Base-by-base conservation (phyloP, 2,329 filamentous ascomycete genomes). In the Drechslera avenae region DNA sequence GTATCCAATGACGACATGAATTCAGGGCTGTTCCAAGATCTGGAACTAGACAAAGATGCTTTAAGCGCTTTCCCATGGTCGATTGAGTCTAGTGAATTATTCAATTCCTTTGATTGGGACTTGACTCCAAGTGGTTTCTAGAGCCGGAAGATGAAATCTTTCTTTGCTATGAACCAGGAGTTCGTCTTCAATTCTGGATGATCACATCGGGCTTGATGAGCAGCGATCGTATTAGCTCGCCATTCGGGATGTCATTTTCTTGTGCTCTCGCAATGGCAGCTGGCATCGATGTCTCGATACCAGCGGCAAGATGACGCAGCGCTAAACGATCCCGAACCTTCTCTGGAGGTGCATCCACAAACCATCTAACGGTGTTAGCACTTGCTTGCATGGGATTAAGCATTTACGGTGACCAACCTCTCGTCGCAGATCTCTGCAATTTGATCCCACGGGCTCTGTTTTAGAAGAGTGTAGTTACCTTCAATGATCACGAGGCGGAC, bases 381-480 rank as follows among this genome's bases (percentile, higher is more conserved):
- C 3, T 10, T 12, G 16, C 13, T 2, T 19, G 9, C 7, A 31
- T 21, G 28, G 17, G 6, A 4, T n/a, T 2, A 2, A 16, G 18
- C 17, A n/a, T 28, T 8, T 16, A 5, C 9, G 3, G n/a, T 14
- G 14, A 54, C 61, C 4, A 30, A 64, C 63, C 47, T 64, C 39
- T 64, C 57, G 12, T 51, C 54, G 32, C 57, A 64, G 16, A 51
- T 30, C 18, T 52, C 35, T 10, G 57, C 45, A 41, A 66, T 57
- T 5, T 56, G 26, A 32, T 47, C 42, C 62, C 62, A 66, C 5
- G 62, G 62, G 14, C 46, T 48, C 23, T 63, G 54, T 13, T 57
- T 54, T 18, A 66, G 40, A n/a, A 67, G 57, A 3, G 62, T 65
- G 36, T 67, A 67, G 12, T 67, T 67, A 4, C 64, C 64, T 33